Base-by-base conservation (phyloP, 805 yeast species). In the Starmerella stellata region DNA sequence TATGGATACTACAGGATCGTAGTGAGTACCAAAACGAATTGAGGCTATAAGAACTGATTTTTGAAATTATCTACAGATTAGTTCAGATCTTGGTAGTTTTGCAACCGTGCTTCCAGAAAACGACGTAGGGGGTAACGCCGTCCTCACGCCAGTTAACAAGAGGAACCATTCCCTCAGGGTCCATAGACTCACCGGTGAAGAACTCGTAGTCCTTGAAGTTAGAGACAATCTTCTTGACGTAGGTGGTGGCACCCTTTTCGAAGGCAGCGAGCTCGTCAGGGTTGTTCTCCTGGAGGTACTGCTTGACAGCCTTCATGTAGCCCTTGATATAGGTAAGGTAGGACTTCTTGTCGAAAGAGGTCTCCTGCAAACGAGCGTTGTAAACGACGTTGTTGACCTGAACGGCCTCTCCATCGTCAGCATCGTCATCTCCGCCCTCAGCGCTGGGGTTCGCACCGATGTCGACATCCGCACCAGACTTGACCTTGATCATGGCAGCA, bases 391-490 rank as follows among this genome's bases (percentile, higher is more conserved):
- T 90, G 93, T 87, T 90, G 62, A 90, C 95, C 56, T 81, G 72
- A 59, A 81, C 92, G 54, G 82, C 69, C 68, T 78, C 87, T 55
- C 70, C 69, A 65, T 77, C 81, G 39, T 79, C 93, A 56, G 82
- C 96, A 38, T 74, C 61, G 33, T 64, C 83, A 32, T 64, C 83
- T 62, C 68, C 95, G 53, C 70, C 96, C 69, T 90, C 98, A 53
- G 96, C 95, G 57, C 95, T 82, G 60, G 98, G 95, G 78, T 90
- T 90, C 59, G 94, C 98, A 69, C 98, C 98, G 64, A 90, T 90
- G 66, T 90, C 96, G 55, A 90, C 75, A 61, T 90, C 90, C 58
- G 74, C 95, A 61, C 82, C 79, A 32, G 63, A 61, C 63, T 73
- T 75, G 57, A 90, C 82, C 57, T 69, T 76, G 64, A 90, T 74